These are phyloP conservation scores for Beauveria rudraprayagi DNA, from an alignment of 2,329 filamentous ascomycete genomes.

Conservation along the genomic window DNA sequence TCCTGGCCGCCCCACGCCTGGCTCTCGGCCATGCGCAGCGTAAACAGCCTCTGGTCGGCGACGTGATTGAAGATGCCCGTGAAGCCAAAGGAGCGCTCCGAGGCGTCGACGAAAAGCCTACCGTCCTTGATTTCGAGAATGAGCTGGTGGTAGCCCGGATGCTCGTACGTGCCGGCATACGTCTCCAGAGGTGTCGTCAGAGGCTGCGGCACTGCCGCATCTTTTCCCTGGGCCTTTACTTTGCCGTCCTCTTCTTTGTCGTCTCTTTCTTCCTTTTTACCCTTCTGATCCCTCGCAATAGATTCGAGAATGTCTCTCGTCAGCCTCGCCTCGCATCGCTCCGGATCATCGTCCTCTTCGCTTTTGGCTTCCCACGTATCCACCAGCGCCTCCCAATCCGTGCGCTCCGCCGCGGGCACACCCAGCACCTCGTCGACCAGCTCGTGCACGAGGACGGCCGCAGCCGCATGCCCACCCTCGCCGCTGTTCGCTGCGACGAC, in stretches of 20 bases:
- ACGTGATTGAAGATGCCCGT: constrained; percentile 17
- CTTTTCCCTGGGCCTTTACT: neutral
- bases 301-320: neutral
- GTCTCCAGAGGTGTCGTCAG: neutral
- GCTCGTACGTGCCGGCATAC: constrained; percentile 6
- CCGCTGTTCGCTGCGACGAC: constrained; percentile 20
- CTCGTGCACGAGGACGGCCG: constrained; percentile 14
- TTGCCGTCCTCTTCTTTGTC: neutral
- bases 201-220: neutral
- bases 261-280: neutral
- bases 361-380: neutral
- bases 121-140: constrained; percentile 15
- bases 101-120: constrained; percentile 19
- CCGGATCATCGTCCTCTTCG: neutral
- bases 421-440: constrained; percentile 16
- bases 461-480: constrained; percentile 13
- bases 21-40: constrained; percentile 12
- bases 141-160: constrained; percentile 20
- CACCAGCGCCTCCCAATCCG: constrained; percentile 6
- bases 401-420: neutral
- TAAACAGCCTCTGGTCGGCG: constrained; percentile 14
- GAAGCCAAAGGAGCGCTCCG: constrained; percentile 22
- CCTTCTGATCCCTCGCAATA: neutral
- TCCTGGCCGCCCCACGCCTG: constrained; percentile 14
- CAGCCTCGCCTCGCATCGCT: neutral